Evolutionary conservation across 441 rosid genomes (phyloP).

Genomic region (Pelargonium cotyledonis): DNA sequence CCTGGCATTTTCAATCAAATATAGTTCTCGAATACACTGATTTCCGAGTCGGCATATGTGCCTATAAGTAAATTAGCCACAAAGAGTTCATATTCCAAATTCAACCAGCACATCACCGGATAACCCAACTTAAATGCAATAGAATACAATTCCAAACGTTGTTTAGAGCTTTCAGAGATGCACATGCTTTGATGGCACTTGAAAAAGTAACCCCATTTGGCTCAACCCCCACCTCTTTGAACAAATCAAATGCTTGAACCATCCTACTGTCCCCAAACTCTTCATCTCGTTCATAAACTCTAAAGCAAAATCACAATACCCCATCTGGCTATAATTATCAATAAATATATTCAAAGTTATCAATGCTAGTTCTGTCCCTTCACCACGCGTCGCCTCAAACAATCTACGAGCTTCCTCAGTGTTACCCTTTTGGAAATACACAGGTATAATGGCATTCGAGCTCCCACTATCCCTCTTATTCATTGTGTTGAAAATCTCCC

Average conservation of each 20-base stretch:
- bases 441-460: slow-evolving; percentile 53
- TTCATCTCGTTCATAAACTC: slow-evolving; percentile 66
- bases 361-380: slow-evolving; percentile 40
- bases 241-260: slow-evolving; percentile 47
- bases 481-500: slow-evolving; percentile 40
- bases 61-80: slow-evolving; percentile 66
- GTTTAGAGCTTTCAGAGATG: slow-evolving; percentile 38
- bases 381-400: slow-evolving; percentile 43
- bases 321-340: slow-evolving; percentile 49
- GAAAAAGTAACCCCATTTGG: slow-evolving; percentile 68
- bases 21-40: slow-evolving; percentile 47
- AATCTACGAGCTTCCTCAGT: slow-evolving; percentile 42
- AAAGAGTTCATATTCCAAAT: slow-evolving; percentile 31
- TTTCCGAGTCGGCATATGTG: slow-evolving; percentile 70
- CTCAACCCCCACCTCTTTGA: slow-evolving; percentile 41
- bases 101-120: too few species aligned
- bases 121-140: slow-evolving; percentile 55
- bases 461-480: slow-evolving; percentile 45
- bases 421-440: slow-evolving; percentile 46
- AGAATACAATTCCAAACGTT: slow-evolving; percentile 57
- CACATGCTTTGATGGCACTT: slow-evolving; percentile 62
- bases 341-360: slow-evolving; percentile 70
- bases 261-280: slow-evolving; percentile 36
- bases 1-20: slow-evolving; percentile 40
- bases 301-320: slow-evolving; percentile 57